These are phyloP conservation scores for Aegilops speltoides DNA, from an alignment of 176 grass and related monocot genomes.

Conservation along the genomic window DNA sequence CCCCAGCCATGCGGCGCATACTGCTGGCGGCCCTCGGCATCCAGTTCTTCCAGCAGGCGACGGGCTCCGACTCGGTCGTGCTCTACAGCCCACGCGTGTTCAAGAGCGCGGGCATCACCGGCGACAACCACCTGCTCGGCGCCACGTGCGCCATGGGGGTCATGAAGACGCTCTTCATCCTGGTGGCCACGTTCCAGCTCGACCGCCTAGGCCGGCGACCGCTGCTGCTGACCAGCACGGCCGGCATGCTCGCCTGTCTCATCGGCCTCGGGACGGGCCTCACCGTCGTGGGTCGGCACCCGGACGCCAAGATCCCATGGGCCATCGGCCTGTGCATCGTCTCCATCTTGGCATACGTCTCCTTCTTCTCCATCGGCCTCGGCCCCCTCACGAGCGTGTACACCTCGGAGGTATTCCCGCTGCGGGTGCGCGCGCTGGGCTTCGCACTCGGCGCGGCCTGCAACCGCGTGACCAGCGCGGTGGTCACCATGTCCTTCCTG, in stretches of 20 bases:
- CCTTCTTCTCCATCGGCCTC: slow-evolving; percentile 74
- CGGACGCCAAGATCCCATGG: slow-evolving; percentile 30
- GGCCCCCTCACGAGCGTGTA: slow-evolving; percentile 59
- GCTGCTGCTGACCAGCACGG: slow-evolving; percentile 40
- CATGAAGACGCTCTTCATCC: slow-evolving; percentile 63
- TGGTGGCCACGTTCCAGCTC: slow-evolving; percentile 60
- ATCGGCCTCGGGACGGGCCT: slow-evolving; percentile 48
- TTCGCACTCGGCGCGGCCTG: slow-evolving; percentile 35
- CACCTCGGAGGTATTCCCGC: slow-evolving; percentile 66
- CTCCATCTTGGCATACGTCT: slow-evolving; percentile 47
- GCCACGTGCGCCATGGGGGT: slow-evolving; percentile 67
- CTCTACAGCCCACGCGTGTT: slow-evolving; percentile 75
- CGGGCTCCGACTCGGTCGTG: slow-evolving; percentile 60
- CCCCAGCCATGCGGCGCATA: slow-evolving; percentile 48
- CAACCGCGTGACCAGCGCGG: slow-evolving; percentile 63
- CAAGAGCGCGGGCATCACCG: slow-evolving; percentile 50
- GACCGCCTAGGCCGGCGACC: slow-evolving; percentile 62
- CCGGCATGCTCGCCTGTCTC: slow-evolving; percentile 47
- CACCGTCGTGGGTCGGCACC: slow-evolving; percentile 38
- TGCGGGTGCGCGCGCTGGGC: slow-evolving; percentile 60
- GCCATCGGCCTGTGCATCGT: slow-evolving; percentile 52
- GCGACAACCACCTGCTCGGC: slow-evolving; percentile 40
- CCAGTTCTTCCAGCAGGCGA: slow-evolving; percentile 70
- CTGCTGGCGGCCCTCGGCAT: slow-evolving; percentile 49
- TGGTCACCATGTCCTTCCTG: slow-evolving; percentile 69